Evolutionary conservation across 345 rosid species (phyloP).

Genomic region (Hevea brasiliensis): DNA sequence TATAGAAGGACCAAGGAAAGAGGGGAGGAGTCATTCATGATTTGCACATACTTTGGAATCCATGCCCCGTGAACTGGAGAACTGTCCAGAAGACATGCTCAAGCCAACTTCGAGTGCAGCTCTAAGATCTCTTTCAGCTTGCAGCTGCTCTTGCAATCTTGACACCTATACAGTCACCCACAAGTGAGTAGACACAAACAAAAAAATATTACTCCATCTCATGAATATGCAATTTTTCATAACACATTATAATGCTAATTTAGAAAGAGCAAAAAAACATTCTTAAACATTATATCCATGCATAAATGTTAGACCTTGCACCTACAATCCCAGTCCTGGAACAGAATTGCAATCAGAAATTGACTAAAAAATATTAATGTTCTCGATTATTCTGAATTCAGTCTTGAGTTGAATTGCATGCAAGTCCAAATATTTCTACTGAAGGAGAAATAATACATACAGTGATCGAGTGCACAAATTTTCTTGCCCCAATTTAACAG

Average conservation of each 20-base stretch:
- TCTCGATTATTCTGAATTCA: background rate
- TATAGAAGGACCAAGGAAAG: background rate
- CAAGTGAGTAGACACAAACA: slow-evolving; percentile 19
- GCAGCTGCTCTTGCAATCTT: slow-evolving; percentile 97
- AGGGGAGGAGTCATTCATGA: slow-evolving; percentile 13
- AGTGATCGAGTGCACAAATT: background rate
- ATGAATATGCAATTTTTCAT: background rate
- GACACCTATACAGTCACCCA: slow-evolving; percentile 59
- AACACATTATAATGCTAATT: background rate
- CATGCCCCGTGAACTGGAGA: slow-evolving; percentile 79
- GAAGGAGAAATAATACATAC: background rate
- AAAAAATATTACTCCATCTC: background rate
- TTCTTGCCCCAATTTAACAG: background rate
- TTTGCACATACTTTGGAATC: slow-evolving; percentile 76
- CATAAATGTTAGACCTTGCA: background rate
- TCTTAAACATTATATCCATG: background rate
- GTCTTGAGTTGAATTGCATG: background rate
- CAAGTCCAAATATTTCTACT: background rate
- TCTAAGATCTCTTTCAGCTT: slow-evolving; percentile 98
- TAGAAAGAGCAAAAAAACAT: background rate
- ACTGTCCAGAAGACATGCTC: slow-evolving; percentile 96
- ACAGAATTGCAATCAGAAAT: background rate
- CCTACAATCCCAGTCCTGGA: background rate
- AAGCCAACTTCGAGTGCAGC: slow-evolving; percentile 96
- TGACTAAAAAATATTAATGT: background rate